phyloP scores from a whole-genome alignment of 441 rosid species.

The Brassica balearica region DNA sequence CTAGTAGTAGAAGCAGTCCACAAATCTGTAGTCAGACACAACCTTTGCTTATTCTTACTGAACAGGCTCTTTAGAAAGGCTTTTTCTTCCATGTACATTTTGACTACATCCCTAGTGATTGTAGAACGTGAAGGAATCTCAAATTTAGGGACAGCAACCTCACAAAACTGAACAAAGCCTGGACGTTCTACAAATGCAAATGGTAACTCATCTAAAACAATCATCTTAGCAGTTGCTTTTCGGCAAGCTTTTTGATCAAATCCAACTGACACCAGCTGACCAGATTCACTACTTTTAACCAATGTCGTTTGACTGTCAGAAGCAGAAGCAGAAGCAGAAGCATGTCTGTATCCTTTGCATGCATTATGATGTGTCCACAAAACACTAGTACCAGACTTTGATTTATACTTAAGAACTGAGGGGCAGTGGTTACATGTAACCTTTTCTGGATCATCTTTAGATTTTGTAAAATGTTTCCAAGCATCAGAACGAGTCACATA shows the following conservation, averaged over 20 bases:
- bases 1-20: not conserved
- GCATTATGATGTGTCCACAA: slow-evolving; percentile 1
- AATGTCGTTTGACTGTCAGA: not conserved
- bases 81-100: not conserved
- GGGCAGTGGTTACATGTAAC: not conserved
- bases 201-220: not conserved
- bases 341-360: not conserved
- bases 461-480: not conserved
- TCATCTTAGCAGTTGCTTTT: not conserved
- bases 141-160: not conserved
- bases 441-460: not conserved
- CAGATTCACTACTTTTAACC: not conserved
- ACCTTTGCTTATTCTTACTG: not conserved
- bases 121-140: not conserved
- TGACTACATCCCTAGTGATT: not conserved
- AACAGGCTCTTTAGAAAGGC: not conserved
- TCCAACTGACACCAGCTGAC: not conserved
- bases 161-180: not conserved
- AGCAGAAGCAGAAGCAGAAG: not conserved
- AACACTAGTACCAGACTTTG: not conserved
- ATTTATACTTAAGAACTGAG: not conserved
- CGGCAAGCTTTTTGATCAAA: not conserved
- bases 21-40: not conserved
- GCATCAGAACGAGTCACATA: not conserved
- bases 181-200: not conserved